Evolutionary conservation across 2,329 filamentous ascomycete genomes (phyloP).

Genomic region (Ophiosphaerella narmari): DNA sequence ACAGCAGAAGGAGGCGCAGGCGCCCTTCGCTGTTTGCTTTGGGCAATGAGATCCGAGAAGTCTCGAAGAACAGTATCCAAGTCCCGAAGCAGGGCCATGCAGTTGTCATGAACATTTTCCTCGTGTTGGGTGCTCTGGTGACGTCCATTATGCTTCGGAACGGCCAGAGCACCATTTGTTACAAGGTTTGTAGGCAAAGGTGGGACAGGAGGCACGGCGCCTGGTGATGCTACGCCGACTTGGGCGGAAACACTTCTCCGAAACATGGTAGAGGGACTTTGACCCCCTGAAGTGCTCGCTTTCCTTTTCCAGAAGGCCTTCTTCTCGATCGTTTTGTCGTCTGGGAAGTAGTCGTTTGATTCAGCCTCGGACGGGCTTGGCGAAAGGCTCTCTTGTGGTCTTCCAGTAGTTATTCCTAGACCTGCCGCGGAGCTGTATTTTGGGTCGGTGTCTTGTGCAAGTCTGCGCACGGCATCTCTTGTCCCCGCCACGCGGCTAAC

Average conservation of each 20-base stretch:
- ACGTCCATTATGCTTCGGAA: conserved; percentile 42
- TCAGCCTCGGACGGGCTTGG: conserved; percentile 51
- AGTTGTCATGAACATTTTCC: conserved; percentile 76
- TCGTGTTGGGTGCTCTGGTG: conserved; percentile 54
- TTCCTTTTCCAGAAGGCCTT: conserved; percentile 93
- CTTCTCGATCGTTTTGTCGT: conserved; percentile 57
- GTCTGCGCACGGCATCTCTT: conserved; percentile 81
- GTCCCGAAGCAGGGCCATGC: conserved; percentile 80
- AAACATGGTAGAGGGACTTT: conserved; percentile 50
- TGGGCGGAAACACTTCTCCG: conserved; percentile 59
- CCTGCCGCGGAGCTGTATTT: conserved; percentile 55
- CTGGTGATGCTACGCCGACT: conserved; percentile 54
- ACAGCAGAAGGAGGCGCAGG: conserved; percentile 52
- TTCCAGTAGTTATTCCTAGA: conserved; percentile 33
- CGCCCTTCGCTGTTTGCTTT: conserved; percentile 76
- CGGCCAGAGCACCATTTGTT: conserved; percentile 35
- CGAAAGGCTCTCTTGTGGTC: conserved; percentile 35
- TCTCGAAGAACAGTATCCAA: conserved; percentile 82
- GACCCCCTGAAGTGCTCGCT: conserved; percentile 59
- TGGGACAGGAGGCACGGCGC: conserved; percentile 39
- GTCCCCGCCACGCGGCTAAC: conserved; percentile 86
- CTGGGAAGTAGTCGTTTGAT: conserved; percentile 60
- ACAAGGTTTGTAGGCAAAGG: conserved; percentile 39
- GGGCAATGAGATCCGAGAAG: conserved; percentile 75
- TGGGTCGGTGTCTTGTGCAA: conserved; percentile 82